Evolutionary conservation across 2,329 filamentous ascomycete genomes (phyloP).

Genomic region (Colletotrichum gloeosporioides): DNA sequence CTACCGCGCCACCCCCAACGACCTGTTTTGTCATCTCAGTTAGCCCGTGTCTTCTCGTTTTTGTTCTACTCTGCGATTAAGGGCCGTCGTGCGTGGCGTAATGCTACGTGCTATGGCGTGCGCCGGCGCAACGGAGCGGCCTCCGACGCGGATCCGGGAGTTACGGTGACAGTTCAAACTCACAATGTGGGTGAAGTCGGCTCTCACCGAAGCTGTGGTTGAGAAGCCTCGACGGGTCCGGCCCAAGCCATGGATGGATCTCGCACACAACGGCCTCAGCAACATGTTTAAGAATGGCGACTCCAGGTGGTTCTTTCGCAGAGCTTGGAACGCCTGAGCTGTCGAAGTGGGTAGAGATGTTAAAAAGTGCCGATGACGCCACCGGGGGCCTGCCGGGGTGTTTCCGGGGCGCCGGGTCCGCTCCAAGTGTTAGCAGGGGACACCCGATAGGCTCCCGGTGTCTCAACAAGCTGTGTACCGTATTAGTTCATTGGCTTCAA

Average conservation of each 20-base stretch:
- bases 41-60: not conserved
- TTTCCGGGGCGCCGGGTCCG: not conserved
- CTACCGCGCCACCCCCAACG: slow-evolving; percentile 71
- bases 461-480: not conserved
- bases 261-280: not conserved
- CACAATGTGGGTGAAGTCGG: slow-evolving; percentile 54
- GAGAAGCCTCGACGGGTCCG: slow-evolving; percentile 35
- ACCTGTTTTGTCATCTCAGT: slow-evolving; percentile 40
- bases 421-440: not conserved
- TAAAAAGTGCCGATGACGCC: slow-evolving; percentile 11
- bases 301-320: not conserved
- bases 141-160: not conserved
- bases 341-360: not conserved
- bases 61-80: not conserved
- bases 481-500: not conserved
- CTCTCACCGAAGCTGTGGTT: slow-evolving; percentile 32
- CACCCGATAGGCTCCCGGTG: not conserved
- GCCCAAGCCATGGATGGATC: not conserved
- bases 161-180: slow-evolving; percentile 22
- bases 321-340: not conserved
- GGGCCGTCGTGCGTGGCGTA: not conserved
- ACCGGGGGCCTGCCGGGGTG: not conserved
- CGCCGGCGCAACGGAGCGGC: not conserved
- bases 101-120: not conserved
- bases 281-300: not conserved